Base-by-base conservation (phyloP, 2,329 filamentous ascomycete genomes). In the Aspergillus novoparasiticus region DNA sequence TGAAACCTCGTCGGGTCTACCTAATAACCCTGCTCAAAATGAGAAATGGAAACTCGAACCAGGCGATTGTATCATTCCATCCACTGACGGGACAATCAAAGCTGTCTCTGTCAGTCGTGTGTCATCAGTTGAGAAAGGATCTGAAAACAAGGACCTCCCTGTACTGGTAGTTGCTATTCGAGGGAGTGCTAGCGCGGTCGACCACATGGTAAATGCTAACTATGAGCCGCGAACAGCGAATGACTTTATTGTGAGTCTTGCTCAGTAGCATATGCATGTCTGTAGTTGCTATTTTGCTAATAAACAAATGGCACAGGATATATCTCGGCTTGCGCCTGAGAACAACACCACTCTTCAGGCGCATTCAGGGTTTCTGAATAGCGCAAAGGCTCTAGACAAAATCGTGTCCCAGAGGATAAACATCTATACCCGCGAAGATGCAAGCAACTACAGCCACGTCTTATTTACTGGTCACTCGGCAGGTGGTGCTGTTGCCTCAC, bases 141-240 rank as follows among this genome's bases (percentile, higher is more conserved):
- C 48, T 32, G 28, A 11, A 5, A 10, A 34, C 9, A 51, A 34
- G 16, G 28, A n/a, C 14, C 28, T 58, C n/a, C 60, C 60, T 9
- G n/a, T 62, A 16, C 14, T 62, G 23, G 36, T 62, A 2, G 23
- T 62, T 16, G 60, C 60, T 5, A 55, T 62, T 36, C 46, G 60
- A 53, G 60, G 60, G 4, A 62, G 46, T 19, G 46, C 45, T 8
- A 59, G 46, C 45, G 34, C 23, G 2, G 45, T 61, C 12, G 60
- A 62, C 39, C 56, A 62, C 32, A 59, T 62, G 50, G 60, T 61
- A 14, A 59, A 59, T 48, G 43, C 58, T 11, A 62, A 59, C 10
- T 30, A 51, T 41, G 39, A 28, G 11, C 60, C 56, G 23, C 56
- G 21, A 26, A 26, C 23, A 26, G 23, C 23, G 16, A 45, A 55